Percentiles rank a stretch among this genome's conserved stretches.
Evolutionary conservation across 2,329 filamentous ascomycete genomes (phyloP).

Genomic region (Sphaerostilbella broomeana): DNA sequence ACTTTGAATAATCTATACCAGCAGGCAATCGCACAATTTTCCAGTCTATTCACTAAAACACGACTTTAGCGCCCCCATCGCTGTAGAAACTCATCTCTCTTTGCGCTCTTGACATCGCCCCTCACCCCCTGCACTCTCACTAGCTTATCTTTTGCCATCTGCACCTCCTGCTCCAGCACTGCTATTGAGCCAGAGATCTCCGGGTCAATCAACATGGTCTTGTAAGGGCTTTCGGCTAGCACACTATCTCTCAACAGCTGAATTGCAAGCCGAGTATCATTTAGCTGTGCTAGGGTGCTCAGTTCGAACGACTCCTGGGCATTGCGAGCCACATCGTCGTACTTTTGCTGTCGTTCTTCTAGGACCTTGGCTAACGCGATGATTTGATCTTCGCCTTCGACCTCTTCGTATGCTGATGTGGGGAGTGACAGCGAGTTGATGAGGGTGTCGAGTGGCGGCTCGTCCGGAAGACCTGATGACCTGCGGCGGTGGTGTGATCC

Average conservation of each 20-base stretch:
- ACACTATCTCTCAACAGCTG: slow-evolving; percentile 46
- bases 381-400: slow-evolving; percentile 19
- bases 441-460: slow-evolving; percentile 40
- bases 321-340: slow-evolving; percentile 36
- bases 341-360: slow-evolving; percentile 36
- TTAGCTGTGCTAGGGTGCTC: slow-evolving; percentile 34
- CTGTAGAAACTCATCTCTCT: slow-evolving; percentile 40
- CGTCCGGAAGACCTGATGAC: slow-evolving; percentile 31
- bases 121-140: slow-evolving; percentile 32
- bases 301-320: slow-evolving; percentile 47
- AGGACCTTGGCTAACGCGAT: slow-evolving; percentile 31
- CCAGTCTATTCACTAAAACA: background rate
- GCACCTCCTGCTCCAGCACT: slow-evolving; percentile 40
- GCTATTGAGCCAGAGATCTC: slow-evolving; percentile 46
- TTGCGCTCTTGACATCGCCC: slow-evolving; percentile 35
- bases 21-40: background rate
- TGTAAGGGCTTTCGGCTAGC: slow-evolving; percentile 45
- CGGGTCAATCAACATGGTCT: slow-evolving; percentile 44
- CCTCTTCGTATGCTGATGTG: slow-evolving; percentile 29
- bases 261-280: slow-evolving; percentile 42
- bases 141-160: slow-evolving; percentile 33
- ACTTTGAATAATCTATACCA: background rate
- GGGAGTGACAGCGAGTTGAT: slow-evolving; percentile 41
- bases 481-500: slow-evolving; percentile 25
- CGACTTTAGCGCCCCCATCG: slow-evolving; percentile 23